Percentiles rank a stretch among this genome's conserved stretches.
Evolutionary conservation across 2,329 filamentous ascomycete genomes (phyloP).

Genomic region (Cladophialophora chaetospira): DNA sequence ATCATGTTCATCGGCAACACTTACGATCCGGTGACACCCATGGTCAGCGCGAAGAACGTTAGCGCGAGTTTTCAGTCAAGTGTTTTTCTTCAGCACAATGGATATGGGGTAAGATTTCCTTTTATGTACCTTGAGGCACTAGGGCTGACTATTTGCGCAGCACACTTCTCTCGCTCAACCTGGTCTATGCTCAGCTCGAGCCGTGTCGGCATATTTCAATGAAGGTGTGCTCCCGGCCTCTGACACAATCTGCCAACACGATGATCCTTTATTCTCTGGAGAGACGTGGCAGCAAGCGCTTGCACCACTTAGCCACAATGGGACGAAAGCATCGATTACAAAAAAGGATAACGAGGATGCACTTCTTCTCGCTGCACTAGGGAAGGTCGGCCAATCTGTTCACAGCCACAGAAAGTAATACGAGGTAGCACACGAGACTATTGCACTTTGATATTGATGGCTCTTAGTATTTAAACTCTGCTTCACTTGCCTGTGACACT

Average conservation of each 20-base stretch:
- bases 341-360: background rate
- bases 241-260: background rate
- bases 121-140: background rate
- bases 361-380: background rate
- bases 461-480: no score
- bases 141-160: no score
- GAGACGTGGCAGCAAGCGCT: background rate
- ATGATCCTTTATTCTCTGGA: background rate
- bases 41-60: slow-evolving; percentile 32
- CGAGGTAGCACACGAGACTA: no score
- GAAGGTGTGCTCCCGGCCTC: slow-evolving; percentile 39
- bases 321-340: background rate
- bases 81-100: slow-evolving; percentile 31
- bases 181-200: slow-evolving; percentile 38
- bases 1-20: slow-evolving; percentile 35
- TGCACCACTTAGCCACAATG: background rate
- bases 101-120: background rate
- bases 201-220: slow-evolving; percentile 38
- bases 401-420: no score
- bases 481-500: no score
- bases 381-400: background rate
- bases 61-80: slow-evolving; percentile 34
- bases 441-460: no score
- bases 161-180: slow-evolving; percentile 34
- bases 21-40: slow-evolving; percentile 34